These are phyloP conservation scores for Basipetospora chlamydospora DNA, from an alignment of 2,329 filamentous ascomycete species.

Conservation along the genomic window DNA sequence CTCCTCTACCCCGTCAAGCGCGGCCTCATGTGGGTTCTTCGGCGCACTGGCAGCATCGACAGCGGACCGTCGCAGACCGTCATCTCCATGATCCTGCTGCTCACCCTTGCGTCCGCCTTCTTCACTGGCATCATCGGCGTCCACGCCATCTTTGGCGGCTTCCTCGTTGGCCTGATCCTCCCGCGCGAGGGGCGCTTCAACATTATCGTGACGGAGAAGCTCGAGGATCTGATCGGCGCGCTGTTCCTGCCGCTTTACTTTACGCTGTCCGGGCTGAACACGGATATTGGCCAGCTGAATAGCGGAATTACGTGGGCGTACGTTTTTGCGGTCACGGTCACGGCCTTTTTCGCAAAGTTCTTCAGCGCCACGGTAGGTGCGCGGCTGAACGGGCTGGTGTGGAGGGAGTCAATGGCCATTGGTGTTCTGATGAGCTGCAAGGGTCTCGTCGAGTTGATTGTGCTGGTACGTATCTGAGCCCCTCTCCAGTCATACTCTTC, in stretches of 20 bases:
- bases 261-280: conserved; percentile 78
- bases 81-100: conserved; percentile 66
- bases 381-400: conserved; percentile 59
- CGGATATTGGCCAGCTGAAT: conserved; percentile 71
- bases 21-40: conserved; percentile 57
- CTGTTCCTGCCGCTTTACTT: conserved; percentile 88
- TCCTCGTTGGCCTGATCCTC: conserved; percentile 77
- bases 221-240: conserved; percentile 77
- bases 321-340: conserved; percentile 64
- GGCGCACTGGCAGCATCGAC: conserved; percentile 61
- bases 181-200: conserved; percentile 82
- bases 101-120: conserved; percentile 67
- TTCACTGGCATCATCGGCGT: conserved; percentile 85
- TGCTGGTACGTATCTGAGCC: conserved; percentile 53
- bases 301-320: conserved; percentile 79
- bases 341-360: conserved; percentile 79
- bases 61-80: conserved; percentile 80
- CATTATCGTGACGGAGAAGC: conserved; percentile 83
- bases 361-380: conserved; percentile 70
- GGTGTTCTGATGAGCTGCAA: conserved; percentile 94
- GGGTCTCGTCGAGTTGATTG: conserved; percentile 85
- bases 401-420: conserved; percentile 81
- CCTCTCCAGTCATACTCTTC: no score
- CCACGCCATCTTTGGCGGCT: conserved; percentile 88
- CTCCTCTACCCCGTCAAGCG: conserved; percentile 61